Percentiles rank a stretch among this genome's conserved stretches.
Evolutionary conservation across 1,284 basidiomycete genomes (phyloP).

Genomic region (Kalmanozyma brasiliensis): DNA sequence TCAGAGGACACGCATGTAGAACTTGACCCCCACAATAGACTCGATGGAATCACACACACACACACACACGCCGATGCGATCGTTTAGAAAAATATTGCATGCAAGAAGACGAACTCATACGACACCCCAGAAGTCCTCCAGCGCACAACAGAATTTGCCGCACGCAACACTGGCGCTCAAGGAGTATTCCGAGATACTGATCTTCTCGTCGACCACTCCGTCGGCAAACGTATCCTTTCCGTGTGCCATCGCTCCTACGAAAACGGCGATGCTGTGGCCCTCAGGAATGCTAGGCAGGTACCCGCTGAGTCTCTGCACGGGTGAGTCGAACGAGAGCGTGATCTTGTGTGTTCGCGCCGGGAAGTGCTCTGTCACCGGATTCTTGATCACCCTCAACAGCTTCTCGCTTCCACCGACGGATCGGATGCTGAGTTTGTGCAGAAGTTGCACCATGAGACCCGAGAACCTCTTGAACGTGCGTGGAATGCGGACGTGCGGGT

Average conservation of each 20-base stretch:
- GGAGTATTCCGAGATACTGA: conserved; percentile 93
- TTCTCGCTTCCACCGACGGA: conserved; percentile 97
- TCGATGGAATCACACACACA: too few species aligned
- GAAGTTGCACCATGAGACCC: conserved; percentile 97
- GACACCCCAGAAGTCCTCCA: conserved; percentile 69
- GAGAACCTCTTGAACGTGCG: conserved; percentile 98
- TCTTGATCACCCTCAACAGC: conserved; percentile 96
- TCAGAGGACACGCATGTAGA: conserved; percentile 42
- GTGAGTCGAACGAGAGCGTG: conserved; percentile 86
- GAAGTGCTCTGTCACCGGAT: conserved; percentile 94
- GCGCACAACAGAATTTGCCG: conserved; percentile 84
- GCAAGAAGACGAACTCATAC: conserved; percentile 41
- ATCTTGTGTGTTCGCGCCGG: conserved; percentile 95
- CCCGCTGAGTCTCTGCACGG: conserved; percentile 80
- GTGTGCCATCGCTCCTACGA: conserved; percentile 81
- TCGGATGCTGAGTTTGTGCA: conserved; percentile 94
- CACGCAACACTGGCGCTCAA: conserved; percentile 94
- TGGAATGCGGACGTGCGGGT: conserved; percentile 96
- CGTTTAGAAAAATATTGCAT: not conserved
- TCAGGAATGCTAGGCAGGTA: conserved; percentile 85
- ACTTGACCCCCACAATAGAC: not conserved
- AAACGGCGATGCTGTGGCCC: conserved; percentile 90
- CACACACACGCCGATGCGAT: not conserved
- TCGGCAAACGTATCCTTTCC: conserved; percentile 95
- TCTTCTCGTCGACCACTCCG: conserved; percentile 94